Conservation (phyloP, 176 grass and related monocot species). For the Pharus latifolius region DNA sequence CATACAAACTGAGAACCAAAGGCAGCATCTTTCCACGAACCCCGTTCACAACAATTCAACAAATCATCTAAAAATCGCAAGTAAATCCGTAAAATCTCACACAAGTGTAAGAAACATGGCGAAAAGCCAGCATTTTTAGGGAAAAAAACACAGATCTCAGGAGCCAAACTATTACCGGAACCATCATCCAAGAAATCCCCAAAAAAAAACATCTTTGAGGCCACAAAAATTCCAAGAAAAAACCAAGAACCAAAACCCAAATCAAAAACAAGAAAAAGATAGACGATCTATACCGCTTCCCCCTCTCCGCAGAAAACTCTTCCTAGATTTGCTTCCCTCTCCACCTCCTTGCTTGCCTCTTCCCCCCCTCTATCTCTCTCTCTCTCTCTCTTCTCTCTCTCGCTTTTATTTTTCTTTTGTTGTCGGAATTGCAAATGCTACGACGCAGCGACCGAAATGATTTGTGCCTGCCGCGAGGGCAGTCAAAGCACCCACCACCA, state of each 20-base stretch:
- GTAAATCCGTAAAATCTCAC: too few species aligned
- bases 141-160: slow-evolving; percentile 15
- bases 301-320: not conserved
- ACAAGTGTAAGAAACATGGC: too few species aligned
- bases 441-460: slow-evolving; percentile 41
- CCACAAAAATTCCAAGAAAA: not conserved
- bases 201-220: not conserved
- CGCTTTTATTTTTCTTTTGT: slow-evolving; percentile 4
- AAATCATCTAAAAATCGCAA: not conserved
- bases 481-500: slow-evolving; percentile 40
- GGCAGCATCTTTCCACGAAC: not conserved
- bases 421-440: slow-evolving; percentile 41
- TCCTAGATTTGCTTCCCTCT: slow-evolving; percentile 1
- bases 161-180: not conserved
- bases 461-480: slow-evolving; percentile 24
- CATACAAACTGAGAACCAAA: not conserved
- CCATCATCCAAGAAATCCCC: not conserved
- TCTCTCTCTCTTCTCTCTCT: not conserved
- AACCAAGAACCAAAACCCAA: too few species aligned
- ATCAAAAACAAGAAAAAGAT: too few species aligned
- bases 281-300: too few species aligned
- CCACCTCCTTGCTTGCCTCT: not conserved
- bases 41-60: not conserved
- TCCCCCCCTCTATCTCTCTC: not conserved
- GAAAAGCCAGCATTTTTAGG: not conserved